phyloP scores from a whole-genome alignment of 495 filamentous ascomycete genomes.

The Amphirosellinia nigrospora region DNA sequence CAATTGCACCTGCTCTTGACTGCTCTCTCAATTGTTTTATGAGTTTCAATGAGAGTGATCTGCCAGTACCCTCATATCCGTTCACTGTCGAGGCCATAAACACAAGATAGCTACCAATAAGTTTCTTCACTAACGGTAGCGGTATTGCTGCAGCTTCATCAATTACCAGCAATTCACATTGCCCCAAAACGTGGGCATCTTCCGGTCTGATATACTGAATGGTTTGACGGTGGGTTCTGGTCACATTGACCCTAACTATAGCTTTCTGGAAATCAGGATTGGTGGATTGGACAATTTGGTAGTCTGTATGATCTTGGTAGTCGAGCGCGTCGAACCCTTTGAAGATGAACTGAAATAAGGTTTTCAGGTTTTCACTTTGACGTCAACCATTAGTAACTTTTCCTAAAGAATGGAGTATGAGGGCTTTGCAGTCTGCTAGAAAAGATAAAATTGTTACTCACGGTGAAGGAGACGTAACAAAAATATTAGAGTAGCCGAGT shows the following conservation, averaged over 20 bases:
- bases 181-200: slow-evolving; percentile 91
- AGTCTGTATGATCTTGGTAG: slow-evolving; percentile 94
- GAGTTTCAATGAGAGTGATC: slow-evolving; percentile 92
- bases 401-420: background rate
- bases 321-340: slow-evolving; percentile 95
- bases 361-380: slow-evolving; percentile 86
- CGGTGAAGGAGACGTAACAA: slow-evolving; percentile 97
- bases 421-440: background rate
- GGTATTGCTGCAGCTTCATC: slow-evolving; percentile 99
- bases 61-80: slow-evolving; percentile 96
- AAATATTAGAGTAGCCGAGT: slow-evolving; percentile 98
- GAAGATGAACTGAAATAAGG: slow-evolving; percentile 97
- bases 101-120: slow-evolving; percentile 97
- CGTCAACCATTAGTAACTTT: background rate
- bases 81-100: slow-evolving; percentile 99
- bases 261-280: slow-evolving; percentile 99
- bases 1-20: slow-evolving; percentile 64
- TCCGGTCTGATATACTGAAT: slow-evolving; percentile 98
- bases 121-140: slow-evolving; percentile 85
- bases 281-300: slow-evolving; percentile 97
- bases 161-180: slow-evolving; percentile 95
- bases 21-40: slow-evolving; percentile 98
- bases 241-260: slow-evolving; percentile 94
- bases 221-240: slow-evolving; percentile 94
- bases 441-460: background rate